A percentile compares a stretch with the other conserved stretches of the same genome.
These are phyloP conservation scores for Eudorina sp. DNA, from an alignment of 139 green algal genomes.

Conservation along the genomic window DNA sequence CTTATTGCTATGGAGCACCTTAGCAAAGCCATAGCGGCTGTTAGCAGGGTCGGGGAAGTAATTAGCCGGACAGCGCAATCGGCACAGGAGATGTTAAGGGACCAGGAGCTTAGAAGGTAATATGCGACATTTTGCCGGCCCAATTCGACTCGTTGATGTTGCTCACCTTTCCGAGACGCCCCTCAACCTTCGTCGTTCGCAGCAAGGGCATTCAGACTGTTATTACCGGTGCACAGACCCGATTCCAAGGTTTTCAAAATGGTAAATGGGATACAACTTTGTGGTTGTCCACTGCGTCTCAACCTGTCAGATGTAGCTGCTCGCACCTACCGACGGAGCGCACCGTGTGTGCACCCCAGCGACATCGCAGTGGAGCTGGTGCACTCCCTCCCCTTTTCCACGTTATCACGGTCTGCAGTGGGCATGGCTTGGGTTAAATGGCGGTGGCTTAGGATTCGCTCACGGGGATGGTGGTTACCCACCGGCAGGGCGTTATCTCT, in stretches of 20 bases:
- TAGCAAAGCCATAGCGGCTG: background rate
- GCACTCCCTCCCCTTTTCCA: too few species aligned
- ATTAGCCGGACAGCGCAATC: slow-evolving; percentile 34
- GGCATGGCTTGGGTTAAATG: too few species aligned
- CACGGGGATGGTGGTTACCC: too few species aligned
- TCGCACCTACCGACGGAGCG: background rate
- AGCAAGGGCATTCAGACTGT: slow-evolving; percentile 37
- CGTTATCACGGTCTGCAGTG: too few species aligned
- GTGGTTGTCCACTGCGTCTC: background rate
- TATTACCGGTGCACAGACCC: background rate
- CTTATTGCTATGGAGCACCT: background rate
- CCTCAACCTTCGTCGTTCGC: background rate
- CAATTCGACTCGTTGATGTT: background rate
- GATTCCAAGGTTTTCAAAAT: slow-evolving; percentile 47
- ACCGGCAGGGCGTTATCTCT: too few species aligned
- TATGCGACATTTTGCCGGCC: slow-evolving; percentile 17
- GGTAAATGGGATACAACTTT: background rate
- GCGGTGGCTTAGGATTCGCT: too few species aligned
- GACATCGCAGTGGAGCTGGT: too few species aligned
- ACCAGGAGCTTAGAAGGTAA: slow-evolving; percentile 56
- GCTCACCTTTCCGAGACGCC: background rate
- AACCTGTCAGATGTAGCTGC: background rate
- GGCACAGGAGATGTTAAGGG: slow-evolving; percentile 56
- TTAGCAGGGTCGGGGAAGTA: background rate
- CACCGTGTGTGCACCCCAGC: too few species aligned